Conservation (phyloP, 495 filamentous ascomycete genomes). For the Chaetomium fimeti region DNA sequence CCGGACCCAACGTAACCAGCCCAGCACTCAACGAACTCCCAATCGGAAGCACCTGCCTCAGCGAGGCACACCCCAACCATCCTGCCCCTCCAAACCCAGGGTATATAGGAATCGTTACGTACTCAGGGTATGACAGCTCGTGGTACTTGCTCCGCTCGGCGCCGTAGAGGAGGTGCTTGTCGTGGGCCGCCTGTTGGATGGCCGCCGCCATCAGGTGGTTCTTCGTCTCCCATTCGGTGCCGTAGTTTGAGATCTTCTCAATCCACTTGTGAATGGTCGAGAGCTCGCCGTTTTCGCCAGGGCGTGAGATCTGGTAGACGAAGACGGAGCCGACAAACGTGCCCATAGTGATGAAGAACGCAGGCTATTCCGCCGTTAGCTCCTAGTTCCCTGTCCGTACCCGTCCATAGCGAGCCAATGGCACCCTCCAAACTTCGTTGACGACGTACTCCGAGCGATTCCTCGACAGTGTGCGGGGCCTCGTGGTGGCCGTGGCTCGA, state of each 20-base stretch:
- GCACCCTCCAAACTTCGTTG: neutral
- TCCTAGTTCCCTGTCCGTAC: neutral
- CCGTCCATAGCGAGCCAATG: neutral
- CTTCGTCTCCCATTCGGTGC: conserved; percentile 41
- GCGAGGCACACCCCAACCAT: neutral
- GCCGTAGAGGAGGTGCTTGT: conserved; percentile 46
- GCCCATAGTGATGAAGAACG: conserved; percentile 42
- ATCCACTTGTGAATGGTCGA: conserved; percentile 38
- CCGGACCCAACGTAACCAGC: neutral
- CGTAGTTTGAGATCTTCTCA: conserved; percentile 37
- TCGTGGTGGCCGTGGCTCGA: conserved; percentile 41
- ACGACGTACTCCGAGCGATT: conserved; percentile 47
- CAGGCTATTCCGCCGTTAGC: conserved; percentile 33
- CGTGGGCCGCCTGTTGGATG: conserved; percentile 49
- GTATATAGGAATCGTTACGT: conserved; percentile 30
- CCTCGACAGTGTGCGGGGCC: conserved; percentile 42
- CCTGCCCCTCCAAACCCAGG: neutral
- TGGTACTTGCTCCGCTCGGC: conserved; percentile 35
- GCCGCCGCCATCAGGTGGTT: conserved; percentile 43
- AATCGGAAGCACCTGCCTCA: neutral
- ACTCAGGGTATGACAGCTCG: conserved; percentile 51
- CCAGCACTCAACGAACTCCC: neutral
- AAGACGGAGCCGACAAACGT: conserved; percentile 36
- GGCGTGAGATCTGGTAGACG: conserved; percentile 44
- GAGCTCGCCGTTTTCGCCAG: conserved; percentile 45